A percentile compares a stretch with the other conserved stretches of the same genome.
phyloP scores from a whole-genome alignment of 768 basidiomycete genomes.

The Mycena venus region DNA sequence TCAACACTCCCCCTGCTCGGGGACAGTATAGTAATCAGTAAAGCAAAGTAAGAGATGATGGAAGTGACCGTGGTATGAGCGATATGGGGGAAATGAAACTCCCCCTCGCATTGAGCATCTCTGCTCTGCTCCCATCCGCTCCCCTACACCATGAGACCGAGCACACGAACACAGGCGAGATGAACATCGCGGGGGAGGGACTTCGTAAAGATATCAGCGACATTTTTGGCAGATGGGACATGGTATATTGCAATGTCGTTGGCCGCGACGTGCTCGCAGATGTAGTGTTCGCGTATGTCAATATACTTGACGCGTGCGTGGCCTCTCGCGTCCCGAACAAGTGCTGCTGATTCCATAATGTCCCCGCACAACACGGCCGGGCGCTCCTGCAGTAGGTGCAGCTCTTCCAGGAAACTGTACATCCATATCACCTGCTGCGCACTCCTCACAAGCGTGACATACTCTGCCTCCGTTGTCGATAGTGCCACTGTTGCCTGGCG shows the following conservation, averaged over 20 bases:
- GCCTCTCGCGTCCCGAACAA: conserved; percentile 4
- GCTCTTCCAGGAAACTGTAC: conserved; percentile 38
- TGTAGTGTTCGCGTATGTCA: conserved; percentile 25
- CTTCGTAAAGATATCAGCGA: conserved; percentile 48
- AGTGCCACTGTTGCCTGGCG: conserved; percentile 36
- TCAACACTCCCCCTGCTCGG: not conserved
- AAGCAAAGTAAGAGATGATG: not conserved
- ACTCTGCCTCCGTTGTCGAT: conserved; percentile 29
- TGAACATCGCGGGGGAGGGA: conserved; percentile 21
- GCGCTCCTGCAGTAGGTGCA: conserved; percentile 29
- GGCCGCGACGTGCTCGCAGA: conserved; percentile 16
- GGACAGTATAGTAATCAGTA: not conserved
- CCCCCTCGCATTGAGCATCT: not conserved
- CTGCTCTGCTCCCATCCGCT: too few relatives aligned
- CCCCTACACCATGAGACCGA: conserved; percentile 12
- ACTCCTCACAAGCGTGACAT: conserved; percentile 38
- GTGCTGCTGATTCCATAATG: conserved; percentile 39
- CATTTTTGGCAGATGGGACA: conserved; percentile 36
- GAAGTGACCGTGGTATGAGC: not conserved
- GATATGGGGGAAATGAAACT: conserved; percentile 3
- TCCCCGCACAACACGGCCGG: conserved; percentile 42
- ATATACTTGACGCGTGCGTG: conserved; percentile 30
- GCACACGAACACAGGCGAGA: not conserved
- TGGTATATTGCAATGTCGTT: conserved; percentile 12
- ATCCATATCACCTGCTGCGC: conserved; percentile 50